Conservation (phyloP, 768 basidiomycete genomes). For the Crassisporium funariophilum region DNA sequence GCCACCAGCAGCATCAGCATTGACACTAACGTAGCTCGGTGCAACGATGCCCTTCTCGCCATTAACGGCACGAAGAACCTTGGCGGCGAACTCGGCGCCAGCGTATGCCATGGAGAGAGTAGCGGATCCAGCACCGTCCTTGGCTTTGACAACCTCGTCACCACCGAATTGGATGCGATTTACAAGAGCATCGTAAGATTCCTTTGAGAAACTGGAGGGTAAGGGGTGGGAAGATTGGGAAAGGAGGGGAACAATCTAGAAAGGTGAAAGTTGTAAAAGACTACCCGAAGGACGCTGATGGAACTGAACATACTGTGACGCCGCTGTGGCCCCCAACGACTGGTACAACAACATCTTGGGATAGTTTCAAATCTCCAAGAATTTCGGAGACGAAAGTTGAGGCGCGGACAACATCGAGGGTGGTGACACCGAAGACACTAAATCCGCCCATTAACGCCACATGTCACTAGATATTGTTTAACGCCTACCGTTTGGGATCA, state of each 20-base stretch:
- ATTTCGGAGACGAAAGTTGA: constrained; percentile 92
- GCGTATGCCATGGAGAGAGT: constrained; percentile 98
- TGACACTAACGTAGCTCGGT: constrained; percentile 83
- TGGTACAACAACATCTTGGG: constrained; percentile 72
- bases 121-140: constrained; percentile 91
- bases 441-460: too few relatives aligned
- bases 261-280: neutral
- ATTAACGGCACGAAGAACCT: constrained; percentile 80
- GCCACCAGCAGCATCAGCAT: constrained; percentile 69
- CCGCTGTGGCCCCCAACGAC: constrained; percentile 97
- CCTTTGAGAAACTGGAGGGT: constrained; percentile 53
- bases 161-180: constrained; percentile 94
- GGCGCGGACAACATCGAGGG: constrained; percentile 96
- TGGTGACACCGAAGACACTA: constrained; percentile 97
- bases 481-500: constrained; percentile 85
- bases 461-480: too few relatives aligned
- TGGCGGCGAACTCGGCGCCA: constrained; percentile 85
- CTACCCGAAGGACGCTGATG: neutral
- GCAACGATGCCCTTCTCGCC: constrained; percentile 87
- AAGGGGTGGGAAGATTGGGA: constrained; percentile 86
- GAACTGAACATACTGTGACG: constrained; percentile 61
- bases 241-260: constrained; percentile 87
- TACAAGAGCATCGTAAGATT: constrained; percentile 59
- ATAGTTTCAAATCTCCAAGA: constrained; percentile 60
- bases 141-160: constrained; percentile 98